These are phyloP conservation scores for Ascoidea asiatica DNA, from an alignment of 805 yeast genomes.

Conservation along the genomic window DNA sequence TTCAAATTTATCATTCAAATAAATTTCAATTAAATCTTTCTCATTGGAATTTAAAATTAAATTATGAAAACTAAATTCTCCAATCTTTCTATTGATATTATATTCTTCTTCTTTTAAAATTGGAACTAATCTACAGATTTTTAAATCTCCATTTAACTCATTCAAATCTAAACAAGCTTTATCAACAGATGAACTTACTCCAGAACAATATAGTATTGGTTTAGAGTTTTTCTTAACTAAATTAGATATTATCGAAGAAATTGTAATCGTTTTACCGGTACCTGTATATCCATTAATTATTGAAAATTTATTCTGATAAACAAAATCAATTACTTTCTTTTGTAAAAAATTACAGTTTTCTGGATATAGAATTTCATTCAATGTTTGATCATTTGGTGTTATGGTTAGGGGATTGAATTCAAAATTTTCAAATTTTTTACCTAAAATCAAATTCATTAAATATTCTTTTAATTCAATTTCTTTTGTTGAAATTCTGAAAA, in stretches of 20 bases:
- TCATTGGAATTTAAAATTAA: slow-evolving; percentile 9
- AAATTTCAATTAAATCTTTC: slow-evolving; percentile 9
- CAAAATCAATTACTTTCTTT: slow-evolving; percentile 9
- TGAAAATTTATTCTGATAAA: slow-evolving; percentile 8
- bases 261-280: slow-evolving; percentile 9
- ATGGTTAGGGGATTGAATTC: slow-evolving; percentile 9
- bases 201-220: slow-evolving; percentile 11
- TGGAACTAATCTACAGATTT: slow-evolving; percentile 8
- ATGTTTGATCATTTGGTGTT: slow-evolving; percentile 1
- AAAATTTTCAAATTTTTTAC: slow-evolving; percentile 11
- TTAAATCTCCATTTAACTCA: slow-evolving; percentile 1
- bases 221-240: slow-evolving; percentile 7
- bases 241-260: slow-evolving; percentile 8
- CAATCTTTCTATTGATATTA: slow-evolving; percentile 8
- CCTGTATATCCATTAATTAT: slow-evolving; percentile 10
- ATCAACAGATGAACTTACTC: slow-evolving; percentile 9
- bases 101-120: slow-evolving; percentile 9
- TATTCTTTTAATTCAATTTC: slow-evolving; percentile 4
- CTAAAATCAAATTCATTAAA: slow-evolving; percentile 8
- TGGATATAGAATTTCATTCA: slow-evolving; percentile 1
- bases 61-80: slow-evolving; percentile 9
- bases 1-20: slow-evolving; percentile 6
- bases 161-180: neutral
- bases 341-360: slow-evolving; percentile 8
- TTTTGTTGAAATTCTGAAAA: slow-evolving; percentile 3